Conservation (phyloP, 148 eudicot species). For the Rhododendron mucronatum region DNA sequence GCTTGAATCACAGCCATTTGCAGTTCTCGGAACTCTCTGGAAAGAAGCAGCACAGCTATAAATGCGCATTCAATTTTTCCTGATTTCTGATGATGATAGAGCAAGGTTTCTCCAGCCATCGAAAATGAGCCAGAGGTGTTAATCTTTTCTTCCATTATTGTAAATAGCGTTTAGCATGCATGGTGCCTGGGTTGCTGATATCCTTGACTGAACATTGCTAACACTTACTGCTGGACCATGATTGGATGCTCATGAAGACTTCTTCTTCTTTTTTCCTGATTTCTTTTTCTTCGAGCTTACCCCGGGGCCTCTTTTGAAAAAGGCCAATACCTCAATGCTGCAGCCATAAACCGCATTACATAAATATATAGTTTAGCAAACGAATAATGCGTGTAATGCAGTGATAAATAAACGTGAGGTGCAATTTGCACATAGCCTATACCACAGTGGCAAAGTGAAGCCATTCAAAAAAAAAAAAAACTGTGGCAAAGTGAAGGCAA, state of each 20-base stretch:
- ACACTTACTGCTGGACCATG: not conserved
- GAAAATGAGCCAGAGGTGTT: slow-evolving; percentile 4
- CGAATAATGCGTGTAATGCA: not conserved
- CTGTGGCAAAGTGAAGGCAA: not conserved
- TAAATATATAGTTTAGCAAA: not conserved
- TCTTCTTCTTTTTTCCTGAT: slow-evolving; percentile 61
- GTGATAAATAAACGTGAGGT: not conserved
- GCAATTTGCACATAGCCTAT: not conserved
- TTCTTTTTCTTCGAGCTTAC: slow-evolving; percentile 56
- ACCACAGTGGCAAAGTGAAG: not conserved
- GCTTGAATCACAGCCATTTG: not conserved
- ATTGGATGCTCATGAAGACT: slow-evolving; percentile 25
- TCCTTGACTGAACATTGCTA: not conserved
- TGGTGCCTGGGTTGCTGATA: not conserved
- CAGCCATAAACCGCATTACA: slow-evolving; percentile 23
- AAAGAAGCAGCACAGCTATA: not conserved
- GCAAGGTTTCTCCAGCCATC: slow-evolving; percentile 5
- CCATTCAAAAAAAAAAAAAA: too few species aligned
- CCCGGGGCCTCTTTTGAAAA: slow-evolving; percentile 61
- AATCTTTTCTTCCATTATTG: slow-evolving; percentile 1
- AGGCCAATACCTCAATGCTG: slow-evolving; percentile 94
- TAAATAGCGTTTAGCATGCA: slow-evolving; percentile 12
- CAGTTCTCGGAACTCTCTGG: not conserved
- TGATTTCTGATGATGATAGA: not conserved
- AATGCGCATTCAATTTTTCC: not conserved